Evolutionary conservation across 805 yeast genomes (phyloP).

Genomic region (Teunomyces kruisii): DNA sequence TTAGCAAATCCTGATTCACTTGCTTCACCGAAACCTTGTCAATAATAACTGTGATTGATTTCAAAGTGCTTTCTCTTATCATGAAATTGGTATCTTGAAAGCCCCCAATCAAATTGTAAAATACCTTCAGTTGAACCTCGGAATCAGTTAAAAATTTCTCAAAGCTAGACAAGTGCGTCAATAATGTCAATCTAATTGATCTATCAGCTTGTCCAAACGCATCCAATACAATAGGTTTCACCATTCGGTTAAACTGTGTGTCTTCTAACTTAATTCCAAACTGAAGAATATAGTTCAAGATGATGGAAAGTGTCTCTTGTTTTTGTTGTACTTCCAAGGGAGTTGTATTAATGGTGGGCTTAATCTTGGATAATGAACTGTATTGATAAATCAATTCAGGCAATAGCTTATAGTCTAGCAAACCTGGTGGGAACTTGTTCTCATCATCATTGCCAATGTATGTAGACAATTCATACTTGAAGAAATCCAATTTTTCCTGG

Average conservation of each 20-base stretch:
- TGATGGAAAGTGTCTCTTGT: conserved; percentile 37
- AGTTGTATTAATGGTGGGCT: conserved; percentile 25
- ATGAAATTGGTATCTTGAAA: conserved; percentile 80
- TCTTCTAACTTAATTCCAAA: conserved; percentile 27
- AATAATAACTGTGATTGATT: conserved; percentile 59
- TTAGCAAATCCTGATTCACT: conserved; percentile 79
- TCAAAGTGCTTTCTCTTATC: conserved; percentile 79
- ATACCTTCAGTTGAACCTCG: conserved; percentile 69
- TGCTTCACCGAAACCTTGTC: conserved; percentile 73
- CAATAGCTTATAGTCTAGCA: conserved; percentile 57
- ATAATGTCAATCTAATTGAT: conserved; percentile 68
- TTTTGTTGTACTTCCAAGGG: conserved; percentile 29
- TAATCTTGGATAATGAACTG: conserved; percentile 24
- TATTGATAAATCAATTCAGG: conserved; percentile 64
- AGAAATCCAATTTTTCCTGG: conserved; percentile 50
- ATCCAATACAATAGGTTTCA: conserved; percentile 64
- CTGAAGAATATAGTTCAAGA: conserved; percentile 44
- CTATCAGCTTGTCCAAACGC: conserved; percentile 72
- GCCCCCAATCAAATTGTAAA: conserved; percentile 71
- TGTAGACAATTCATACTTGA: conserved; percentile 28
- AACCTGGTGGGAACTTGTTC: conserved; percentile 47
- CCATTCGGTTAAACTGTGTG: conserved; percentile 36
- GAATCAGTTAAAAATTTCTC: conserved; percentile 50
- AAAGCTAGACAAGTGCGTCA: conserved; percentile 60
- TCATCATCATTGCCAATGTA: conserved; percentile 16